phyloP scores from a whole-genome alignment of 139 green algal genomes.

The Zygnema circumcarinatum region DNA sequence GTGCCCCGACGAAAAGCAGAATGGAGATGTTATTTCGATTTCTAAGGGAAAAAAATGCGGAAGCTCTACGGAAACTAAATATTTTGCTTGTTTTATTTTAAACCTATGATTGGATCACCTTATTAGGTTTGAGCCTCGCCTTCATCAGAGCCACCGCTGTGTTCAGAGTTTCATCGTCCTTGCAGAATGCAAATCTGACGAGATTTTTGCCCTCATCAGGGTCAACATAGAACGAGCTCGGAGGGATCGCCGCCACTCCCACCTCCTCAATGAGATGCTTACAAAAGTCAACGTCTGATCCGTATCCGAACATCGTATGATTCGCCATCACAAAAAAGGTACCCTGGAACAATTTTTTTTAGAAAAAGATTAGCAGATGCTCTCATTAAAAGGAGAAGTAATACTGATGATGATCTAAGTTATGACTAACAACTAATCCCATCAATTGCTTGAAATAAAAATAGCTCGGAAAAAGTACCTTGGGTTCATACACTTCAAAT shows the following conservation, averaged over 20 bases:
- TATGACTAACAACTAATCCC: too few relatives aligned
- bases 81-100: too few relatives aligned
- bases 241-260: slow-evolving; percentile 55
- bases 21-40: too few relatives aligned
- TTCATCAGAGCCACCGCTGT: slow-evolving; percentile 39
- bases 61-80: too few relatives aligned
- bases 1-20: too few relatives aligned
- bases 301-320: slow-evolving; percentile 37
- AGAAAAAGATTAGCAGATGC: too few relatives aligned
- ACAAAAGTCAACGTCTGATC: slow-evolving; percentile 51
- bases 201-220: slow-evolving; percentile 43
- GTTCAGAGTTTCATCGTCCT: slow-evolving; percentile 36
- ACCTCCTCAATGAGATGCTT: slow-evolving; percentile 50
- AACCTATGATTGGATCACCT: not conserved
- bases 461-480: too few relatives aligned
- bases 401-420: too few relatives aligned
- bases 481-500: slow-evolving; percentile 53
- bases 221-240: slow-evolving; percentile 46
- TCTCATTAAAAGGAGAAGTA: too few relatives aligned
- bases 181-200: slow-evolving; percentile 59
- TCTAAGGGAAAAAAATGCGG: too few relatives aligned
- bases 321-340: slow-evolving; percentile 59
- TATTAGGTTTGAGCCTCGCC: slow-evolving; percentile 15
- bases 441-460: too few relatives aligned
- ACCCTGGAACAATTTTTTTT: slow-evolving; percentile 31